Percentiles rank a stretch among this genome's conserved stretches.
These are phyloP conservation scores for Lippia alba DNA, from an alignment of 305 asterid genomes.

Conservation along the genomic window DNA sequence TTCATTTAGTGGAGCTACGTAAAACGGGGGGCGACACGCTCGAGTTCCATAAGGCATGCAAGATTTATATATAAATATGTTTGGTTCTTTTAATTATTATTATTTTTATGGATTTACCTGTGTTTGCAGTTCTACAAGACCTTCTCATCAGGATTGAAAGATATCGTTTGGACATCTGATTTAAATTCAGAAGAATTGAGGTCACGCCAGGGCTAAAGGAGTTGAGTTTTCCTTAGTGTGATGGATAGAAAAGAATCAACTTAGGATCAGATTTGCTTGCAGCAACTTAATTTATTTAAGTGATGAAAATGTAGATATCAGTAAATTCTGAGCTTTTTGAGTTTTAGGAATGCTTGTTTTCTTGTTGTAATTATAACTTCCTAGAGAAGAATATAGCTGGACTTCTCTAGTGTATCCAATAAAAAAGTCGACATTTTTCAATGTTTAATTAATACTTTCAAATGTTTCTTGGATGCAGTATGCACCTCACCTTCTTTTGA, in stretches of 20 bases:
- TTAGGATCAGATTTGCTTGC: background rate
- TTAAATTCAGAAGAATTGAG: conserved; percentile 44
- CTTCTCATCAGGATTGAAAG: conserved; percentile 75
- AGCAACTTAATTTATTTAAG: background rate
- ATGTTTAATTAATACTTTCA: no score
- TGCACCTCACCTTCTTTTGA: no score
- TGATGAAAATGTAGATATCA: background rate
- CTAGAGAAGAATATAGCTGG: no score
- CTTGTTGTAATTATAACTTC: no score
- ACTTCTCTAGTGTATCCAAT: no score
- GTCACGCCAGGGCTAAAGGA: conserved; percentile 18
- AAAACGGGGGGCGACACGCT: conserved; percentile 86
- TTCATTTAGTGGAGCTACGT: conserved; percentile 86
- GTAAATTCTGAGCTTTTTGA: background rate
- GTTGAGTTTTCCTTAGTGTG: background rate
- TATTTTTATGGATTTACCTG: background rate
- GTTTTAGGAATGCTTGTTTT: no score
- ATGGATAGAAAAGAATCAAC: background rate
- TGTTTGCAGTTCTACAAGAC: conserved; percentile 72
- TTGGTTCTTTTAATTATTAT: background rate
- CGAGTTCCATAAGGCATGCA: conserved; percentile 80
- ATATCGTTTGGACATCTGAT: conserved; percentile 72
- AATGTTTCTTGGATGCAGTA: no score
- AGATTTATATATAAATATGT: background rate
- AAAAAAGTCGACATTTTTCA: no score